Percentiles rank a stretch among this genome's conserved stretches.
Conservation (phyloP, 31 red algal species). For the Pterothamnion heteromorphum region DNA sequence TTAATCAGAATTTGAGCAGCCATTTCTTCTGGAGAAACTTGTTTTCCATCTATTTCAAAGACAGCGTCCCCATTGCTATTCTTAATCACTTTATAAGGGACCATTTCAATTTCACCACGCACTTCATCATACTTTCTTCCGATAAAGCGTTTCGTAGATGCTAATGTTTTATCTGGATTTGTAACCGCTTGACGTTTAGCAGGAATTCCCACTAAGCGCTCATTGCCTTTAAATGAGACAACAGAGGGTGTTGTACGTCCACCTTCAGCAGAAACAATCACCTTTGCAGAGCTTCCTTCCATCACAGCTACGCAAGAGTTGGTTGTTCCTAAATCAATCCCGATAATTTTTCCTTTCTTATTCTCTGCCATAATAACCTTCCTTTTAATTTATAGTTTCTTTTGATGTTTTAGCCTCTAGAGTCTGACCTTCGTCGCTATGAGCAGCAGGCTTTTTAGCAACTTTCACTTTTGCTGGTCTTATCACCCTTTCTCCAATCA, state of each 20-base stretch:
- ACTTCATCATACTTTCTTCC: conserved; percentile 86
- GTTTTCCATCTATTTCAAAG: too few relatives aligned
- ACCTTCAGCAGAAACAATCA: conserved; percentile 95
- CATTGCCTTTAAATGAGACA: conserved; percentile 88
- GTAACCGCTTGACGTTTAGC: conserved; percentile 96
- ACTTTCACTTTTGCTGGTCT: too few relatives aligned
- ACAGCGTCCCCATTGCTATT: too few relatives aligned
- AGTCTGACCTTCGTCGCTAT: too few relatives aligned
- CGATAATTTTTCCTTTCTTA: conserved; percentile 84
- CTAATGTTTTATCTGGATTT: conserved; percentile 92
- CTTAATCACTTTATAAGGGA: too few relatives aligned
- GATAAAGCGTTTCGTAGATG: conserved; percentile 96
- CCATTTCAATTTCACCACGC: too few relatives aligned
- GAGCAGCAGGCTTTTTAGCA: too few relatives aligned
- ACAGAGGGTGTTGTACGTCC: conserved; percentile 97
- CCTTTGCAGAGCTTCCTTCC: conserved; percentile 87
- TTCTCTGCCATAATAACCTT: too few relatives aligned
- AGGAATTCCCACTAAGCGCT: conserved; percentile 92
- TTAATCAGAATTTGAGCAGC: conserved; percentile 92
- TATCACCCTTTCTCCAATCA: too few relatives aligned
- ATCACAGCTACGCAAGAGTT: conserved; percentile 96
- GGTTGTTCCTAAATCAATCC: conserved; percentile 98
- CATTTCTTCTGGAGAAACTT: conserved; percentile 93
- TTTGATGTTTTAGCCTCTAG: too few relatives aligned
- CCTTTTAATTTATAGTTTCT: too few relatives aligned